Percentiles rank a stretch among this genome's conserved stretches.
Conservation (phyloP, 306 rosid species). For the Sesbania bispinosa region DNA sequence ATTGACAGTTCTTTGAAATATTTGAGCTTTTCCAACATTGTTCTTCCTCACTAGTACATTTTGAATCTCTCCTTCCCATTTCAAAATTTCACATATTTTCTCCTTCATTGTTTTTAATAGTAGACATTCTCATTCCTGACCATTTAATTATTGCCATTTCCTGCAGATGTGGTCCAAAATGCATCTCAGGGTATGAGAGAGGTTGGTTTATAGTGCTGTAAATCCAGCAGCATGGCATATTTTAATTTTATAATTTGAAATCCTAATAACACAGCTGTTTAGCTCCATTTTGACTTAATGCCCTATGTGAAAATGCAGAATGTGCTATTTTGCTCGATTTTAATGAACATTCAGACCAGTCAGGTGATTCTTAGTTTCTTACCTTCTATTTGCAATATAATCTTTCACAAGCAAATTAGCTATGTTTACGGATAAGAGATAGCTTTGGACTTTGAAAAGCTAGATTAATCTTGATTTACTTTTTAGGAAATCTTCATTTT, state of each 20-base stretch:
- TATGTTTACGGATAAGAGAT: not conserved
- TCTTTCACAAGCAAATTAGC: conserved; percentile 5
- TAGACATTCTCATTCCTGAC: conserved; percentile 12
- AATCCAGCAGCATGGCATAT: conserved; percentile 8
- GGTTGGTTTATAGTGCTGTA: conserved; percentile 42
- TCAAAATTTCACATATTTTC: not conserved
- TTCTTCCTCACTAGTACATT: not conserved
- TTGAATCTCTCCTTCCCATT: not conserved
- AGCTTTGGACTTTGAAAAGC: not conserved
- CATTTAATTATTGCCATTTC: conserved; percentile 21
- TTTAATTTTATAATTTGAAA: not conserved
- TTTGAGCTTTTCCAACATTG: not conserved
- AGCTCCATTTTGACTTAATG: conserved; percentile 22
- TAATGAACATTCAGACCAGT: conserved; percentile 51
- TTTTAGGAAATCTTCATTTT: not conserved
- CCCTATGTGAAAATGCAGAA: conserved; percentile 51
- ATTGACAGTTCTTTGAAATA: not conserved
- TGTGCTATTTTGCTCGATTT: conserved; percentile 59
- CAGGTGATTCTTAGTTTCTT: conserved; percentile 48
- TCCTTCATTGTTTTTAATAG: not conserved
- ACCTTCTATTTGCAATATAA: not conserved
- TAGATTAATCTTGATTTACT: not conserved
- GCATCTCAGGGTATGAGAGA: conserved; percentile 50
- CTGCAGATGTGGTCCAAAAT: conserved; percentile 55
- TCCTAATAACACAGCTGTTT: conserved; percentile 1